Evolutionary conservation across 306 rosid species (phyloP), one percentile per base, ranked within the genome.

Genomic region (Malus fusca): DNA sequence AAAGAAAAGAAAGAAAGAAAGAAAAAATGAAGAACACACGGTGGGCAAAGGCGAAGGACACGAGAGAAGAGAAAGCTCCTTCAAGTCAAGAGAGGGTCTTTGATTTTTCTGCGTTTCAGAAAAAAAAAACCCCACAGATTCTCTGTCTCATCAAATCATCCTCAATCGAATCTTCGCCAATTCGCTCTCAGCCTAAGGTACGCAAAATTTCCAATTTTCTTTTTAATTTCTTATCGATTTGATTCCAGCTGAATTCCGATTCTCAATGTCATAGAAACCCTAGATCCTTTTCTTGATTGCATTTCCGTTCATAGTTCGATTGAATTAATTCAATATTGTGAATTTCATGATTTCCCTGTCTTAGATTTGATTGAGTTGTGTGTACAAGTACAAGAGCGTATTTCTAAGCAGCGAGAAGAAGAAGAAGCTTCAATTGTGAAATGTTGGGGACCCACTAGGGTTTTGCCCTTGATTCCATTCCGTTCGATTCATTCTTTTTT

Each of bases 171-270:
- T 66, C 48, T 21, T 66, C 25, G 26, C 48, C 44, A 63, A 35
- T 63, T 70, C 51, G 10, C 56, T 48, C 66, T 66, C 63, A 19
- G 18, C 71, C 75, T 35, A 81, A 79, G 97, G 96, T 92, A 76
- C 80, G 85, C 75, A 1, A 66, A 11, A 18, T 60, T 33, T 40
- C 26, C 25, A 9, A 21, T 56, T 56, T n/a, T n/a, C 7, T 18
- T 14, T 28, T 9, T 15, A 4, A 4, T 43, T 35, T 35, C 51
- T 28, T 9, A 17, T 56, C 42, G 35, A 68, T 64, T 68, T 82
- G 17, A 11, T 56, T 60, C 44, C 22, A 46, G 79, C 66, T 75
- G 64, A 77, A 80, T 79, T 69, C 65, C 44, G 31, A 13, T 79
- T 62, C 19, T 59, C 77, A 51, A 23, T 59, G 60, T 53, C 6